A percentile compares a stretch with the other conserved stretches of the same genome.
phyloP scores from a whole-genome alignment of 148 eudicot species.

The Polygonum maritimum region DNA sequence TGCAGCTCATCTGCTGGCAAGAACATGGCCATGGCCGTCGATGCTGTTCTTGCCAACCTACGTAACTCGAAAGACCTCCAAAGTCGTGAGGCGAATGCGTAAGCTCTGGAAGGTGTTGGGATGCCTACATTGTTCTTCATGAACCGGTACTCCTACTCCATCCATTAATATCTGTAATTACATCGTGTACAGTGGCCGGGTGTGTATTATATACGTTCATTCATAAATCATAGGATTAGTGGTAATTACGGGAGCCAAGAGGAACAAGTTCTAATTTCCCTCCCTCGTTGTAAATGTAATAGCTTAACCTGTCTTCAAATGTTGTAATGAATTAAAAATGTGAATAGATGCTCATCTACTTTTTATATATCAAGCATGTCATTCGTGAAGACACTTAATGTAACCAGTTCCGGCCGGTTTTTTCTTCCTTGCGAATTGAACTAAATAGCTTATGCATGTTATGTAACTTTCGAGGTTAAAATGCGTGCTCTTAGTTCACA shows the following conservation, averaged over 20 bases:
- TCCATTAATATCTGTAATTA: not conserved
- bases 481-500: not conserved
- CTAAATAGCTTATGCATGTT: too few relatives aligned
- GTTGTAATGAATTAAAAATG: not conserved
- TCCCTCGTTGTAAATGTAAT: too few relatives aligned
- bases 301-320: too few relatives aligned
- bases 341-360: not conserved
- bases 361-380: too few relatives aligned
- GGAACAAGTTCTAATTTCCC: too few relatives aligned
- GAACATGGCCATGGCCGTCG: slow-evolving; percentile 6
- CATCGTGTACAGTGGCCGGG: not conserved
- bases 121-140: slow-evolving; percentile 37
- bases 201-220: not conserved
- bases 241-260: too few relatives aligned
- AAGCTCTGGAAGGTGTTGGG: slow-evolving; percentile 59
- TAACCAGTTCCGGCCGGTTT: too few relatives aligned
- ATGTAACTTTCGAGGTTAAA: not conserved
- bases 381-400: too few relatives aligned
- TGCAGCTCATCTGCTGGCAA: not conserved
- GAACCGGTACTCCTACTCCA: not conserved
- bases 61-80: slow-evolving; percentile 23
- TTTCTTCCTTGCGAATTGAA: too few relatives aligned
- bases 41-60: slow-evolving; percentile 21
- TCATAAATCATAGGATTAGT: too few relatives aligned
- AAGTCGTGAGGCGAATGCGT: slow-evolving; percentile 33